Evolutionary conservation across 345 rosid genomes (phyloP).

Genomic region (Eucalyptus regnans): DNA sequence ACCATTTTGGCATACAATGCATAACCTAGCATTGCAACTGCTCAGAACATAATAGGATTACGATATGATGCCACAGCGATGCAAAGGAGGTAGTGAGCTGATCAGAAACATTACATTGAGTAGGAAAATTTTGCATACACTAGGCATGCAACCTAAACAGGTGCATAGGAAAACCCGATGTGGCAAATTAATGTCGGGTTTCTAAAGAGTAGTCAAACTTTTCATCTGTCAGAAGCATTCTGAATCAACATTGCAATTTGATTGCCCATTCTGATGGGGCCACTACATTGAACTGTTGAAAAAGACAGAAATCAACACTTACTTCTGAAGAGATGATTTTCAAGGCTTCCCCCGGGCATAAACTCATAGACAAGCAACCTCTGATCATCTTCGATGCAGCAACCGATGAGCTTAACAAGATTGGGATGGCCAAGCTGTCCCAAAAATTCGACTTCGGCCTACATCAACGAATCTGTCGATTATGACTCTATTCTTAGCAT

Average conservation of each 20-base stretch:
- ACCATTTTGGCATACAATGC: background rate
- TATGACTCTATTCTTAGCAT: background rate
- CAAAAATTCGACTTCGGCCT: constrained; percentile 90
- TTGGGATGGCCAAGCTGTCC: constrained; percentile 93
- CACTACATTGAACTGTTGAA: background rate
- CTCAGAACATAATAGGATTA: background rate
- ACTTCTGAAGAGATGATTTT: constrained; percentile 96
- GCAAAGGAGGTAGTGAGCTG: background rate
- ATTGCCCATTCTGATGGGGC: background rate
- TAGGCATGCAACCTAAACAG: background rate
- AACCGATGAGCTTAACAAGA: constrained; percentile 82
- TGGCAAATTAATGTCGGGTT: background rate
- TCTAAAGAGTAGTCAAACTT: background rate
- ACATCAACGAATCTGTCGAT: constrained; percentile 7
- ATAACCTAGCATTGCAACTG: background rate
- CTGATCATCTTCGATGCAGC: constrained; percentile 87
- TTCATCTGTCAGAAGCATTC: background rate
- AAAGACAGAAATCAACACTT: constrained; percentile 3
- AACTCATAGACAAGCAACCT: constrained; percentile 93
- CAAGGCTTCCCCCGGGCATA: constrained; percentile 94
- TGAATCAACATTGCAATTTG: background rate
- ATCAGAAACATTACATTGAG: background rate
- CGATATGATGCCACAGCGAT: background rate
- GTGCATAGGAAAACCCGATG: background rate
- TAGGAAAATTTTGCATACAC: background rate